Base-by-base conservation (phyloP, 1,284 basidiomycete genomes). In the Trichosporon sp. region DNA sequence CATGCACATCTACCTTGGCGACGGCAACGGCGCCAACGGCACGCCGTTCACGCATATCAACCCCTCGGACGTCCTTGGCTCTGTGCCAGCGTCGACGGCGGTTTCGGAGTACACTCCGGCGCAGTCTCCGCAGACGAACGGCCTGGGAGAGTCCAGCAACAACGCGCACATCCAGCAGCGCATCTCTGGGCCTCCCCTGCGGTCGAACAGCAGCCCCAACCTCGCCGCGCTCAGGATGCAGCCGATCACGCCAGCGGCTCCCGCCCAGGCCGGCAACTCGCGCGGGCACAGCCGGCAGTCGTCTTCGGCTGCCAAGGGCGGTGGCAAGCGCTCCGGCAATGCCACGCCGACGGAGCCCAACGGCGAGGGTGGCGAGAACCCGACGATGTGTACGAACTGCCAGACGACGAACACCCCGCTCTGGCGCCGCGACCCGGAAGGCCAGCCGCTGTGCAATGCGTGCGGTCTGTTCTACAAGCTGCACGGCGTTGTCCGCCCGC, bases 351-450 rank as follows among this genome's bases (percentile, higher is more conserved):
- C 64, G 6, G 66, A 65, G 60, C 35, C 29, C 15, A 44, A 63
- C 51, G 47, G 38, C 27, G 23, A 53, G 25, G 73, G 74, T 51
- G 87, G 86, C 32, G 92, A 92, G 67, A 79, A 87, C 6, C 90
- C 91, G 4, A 98, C 93, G 1, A 86, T 92, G 31, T 98, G 95
- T 81, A 94, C 92, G 12, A 98, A 98, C 80, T 98, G 95, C 83
- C 89, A 92, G 77, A 98, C 95, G 65, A 96, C 92, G 32, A 98
- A 94, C 81, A 98, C 95, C 51, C 95, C 95, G 1, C 85, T 98
- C 67, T 98, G 95, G 95, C 88, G 95, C 80, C 87, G 95, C 74
- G 94, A 98, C 85, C 92, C 94, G 0, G 94, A 98, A 74, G 95
- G 95, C 27, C 93, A 96, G 80, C 95, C 95, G 35, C 83, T 98